A percentile compares a stretch with the other conserved stretches of the same genome.
Conservation (phyloP, 345 rosid genomes). For the Citrus sinensis region DNA sequence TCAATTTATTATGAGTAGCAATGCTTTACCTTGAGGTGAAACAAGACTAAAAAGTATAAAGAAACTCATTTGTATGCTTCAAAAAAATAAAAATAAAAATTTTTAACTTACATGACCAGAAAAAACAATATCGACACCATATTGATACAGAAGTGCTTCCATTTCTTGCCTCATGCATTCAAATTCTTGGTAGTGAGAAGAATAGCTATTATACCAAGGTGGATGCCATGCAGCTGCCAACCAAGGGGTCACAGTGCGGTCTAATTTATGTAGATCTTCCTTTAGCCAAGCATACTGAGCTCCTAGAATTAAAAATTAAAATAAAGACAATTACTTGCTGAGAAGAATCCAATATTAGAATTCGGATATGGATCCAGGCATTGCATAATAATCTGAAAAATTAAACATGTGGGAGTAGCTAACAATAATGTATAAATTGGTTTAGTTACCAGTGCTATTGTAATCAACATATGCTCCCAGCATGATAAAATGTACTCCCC, state of each 20-base stretch:
- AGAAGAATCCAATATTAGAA: background rate
- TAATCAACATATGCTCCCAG: constrained; percentile 83
- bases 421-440: too few species aligned
- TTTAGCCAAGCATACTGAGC: constrained; percentile 68
- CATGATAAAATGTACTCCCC: constrained; percentile 79
- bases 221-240: constrained; percentile 82
- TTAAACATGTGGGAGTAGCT: background rate
- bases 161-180: constrained; percentile 95
- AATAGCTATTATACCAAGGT: constrained; percentile 82
- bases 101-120: constrained; percentile 69
- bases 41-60: background rate
- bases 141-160: constrained; percentile 73
- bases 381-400: background rate
- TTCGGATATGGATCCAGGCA: background rate
- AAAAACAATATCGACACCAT: constrained; percentile 65
- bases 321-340: background rate
- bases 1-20: background rate
- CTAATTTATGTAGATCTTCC: constrained; percentile 54
- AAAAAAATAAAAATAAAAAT: background rate
- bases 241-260: constrained; percentile 71
- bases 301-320: constrained; percentile 38
- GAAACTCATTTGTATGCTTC: background rate
- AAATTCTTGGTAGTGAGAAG: constrained; percentile 84
- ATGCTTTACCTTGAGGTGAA: background rate
- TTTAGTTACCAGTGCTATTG: constrained; percentile 49